These are phyloP conservation scores for Apophysomyces ossiformis DNA, from an alignment of 371 early-diverging fungal species.

Conservation along the genomic window DNA sequence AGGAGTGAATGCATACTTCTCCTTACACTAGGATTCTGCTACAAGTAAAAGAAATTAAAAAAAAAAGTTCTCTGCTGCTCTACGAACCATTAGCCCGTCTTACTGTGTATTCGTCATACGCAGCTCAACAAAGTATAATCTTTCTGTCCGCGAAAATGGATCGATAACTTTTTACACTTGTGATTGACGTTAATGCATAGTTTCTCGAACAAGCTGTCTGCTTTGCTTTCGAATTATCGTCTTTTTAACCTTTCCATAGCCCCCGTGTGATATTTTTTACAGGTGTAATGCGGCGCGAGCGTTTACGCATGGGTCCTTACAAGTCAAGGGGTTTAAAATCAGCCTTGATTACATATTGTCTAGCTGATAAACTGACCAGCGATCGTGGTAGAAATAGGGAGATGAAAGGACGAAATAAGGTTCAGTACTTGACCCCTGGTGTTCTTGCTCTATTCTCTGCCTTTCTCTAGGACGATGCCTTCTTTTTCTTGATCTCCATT, in stretches of 20 bases:
- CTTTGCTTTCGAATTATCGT: background rate
- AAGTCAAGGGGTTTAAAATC: conserved; percentile 1
- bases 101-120: background rate
- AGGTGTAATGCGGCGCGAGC: background rate
- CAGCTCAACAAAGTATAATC: background rate
- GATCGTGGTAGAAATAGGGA: background rate
- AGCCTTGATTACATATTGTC: background rate
- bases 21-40: background rate
- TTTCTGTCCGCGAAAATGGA: background rate
- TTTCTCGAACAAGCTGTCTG: no score
- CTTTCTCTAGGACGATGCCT: background rate
- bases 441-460: background rate
- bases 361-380: background rate
- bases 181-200: no score
- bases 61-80: no score
- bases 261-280: background rate
- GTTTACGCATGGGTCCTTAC: background rate
- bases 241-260: background rate
- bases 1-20: background rate
- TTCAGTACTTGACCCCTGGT: background rate
- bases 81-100: no score
- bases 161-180: no score
- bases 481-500: background rate
- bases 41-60: background rate
- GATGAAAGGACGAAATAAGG: background rate